A percentile compares a stretch with the other conserved stretches of the same genome.
Evolutionary conservation across 768 basidiomycete genomes (phyloP).

Genomic region (Rhodotorula diobovata): DNA sequence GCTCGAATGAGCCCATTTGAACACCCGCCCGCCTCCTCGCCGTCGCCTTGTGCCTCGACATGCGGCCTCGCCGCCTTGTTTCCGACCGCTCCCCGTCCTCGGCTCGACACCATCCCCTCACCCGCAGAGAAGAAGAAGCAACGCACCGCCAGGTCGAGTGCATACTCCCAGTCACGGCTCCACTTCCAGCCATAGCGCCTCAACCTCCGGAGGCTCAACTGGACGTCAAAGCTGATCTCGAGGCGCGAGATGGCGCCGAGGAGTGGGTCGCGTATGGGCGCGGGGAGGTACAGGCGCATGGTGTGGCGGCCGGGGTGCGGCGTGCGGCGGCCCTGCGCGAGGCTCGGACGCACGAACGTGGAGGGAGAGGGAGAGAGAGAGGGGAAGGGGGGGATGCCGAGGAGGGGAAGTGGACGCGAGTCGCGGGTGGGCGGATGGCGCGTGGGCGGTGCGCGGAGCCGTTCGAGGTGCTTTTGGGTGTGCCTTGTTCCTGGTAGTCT

Average conservation of each 20-base stretch:
- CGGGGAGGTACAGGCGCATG: slow-evolving; percentile 30
- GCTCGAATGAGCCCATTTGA: no score
- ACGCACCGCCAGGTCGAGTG: not conserved
- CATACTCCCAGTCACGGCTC: slow-evolving; percentile 39
- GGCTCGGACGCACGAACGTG: not conserved
- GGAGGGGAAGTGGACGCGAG: no score
- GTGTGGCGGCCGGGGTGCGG: not conserved
- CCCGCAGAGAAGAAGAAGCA: not conserved
- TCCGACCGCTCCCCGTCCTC: not conserved
- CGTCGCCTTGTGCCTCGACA: no score
- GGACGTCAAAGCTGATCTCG: slow-evolving; percentile 40
- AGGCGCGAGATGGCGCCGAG: slow-evolving; percentile 35
- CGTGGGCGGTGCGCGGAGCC: no score
- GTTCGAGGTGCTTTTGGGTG: no score
- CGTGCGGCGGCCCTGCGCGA: not conserved
- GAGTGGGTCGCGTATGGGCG: slow-evolving; percentile 16
- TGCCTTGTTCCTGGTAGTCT: no score
- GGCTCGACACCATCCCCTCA: no score
- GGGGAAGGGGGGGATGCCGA: no score
- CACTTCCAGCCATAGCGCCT: slow-evolving; percentile 35
- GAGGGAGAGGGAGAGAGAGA: not conserved
- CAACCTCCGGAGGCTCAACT: slow-evolving; percentile 27
- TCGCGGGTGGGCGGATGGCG: no score
- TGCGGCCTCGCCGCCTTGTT: not conserved
- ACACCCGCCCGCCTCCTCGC: no score